These are phyloP conservation scores for Cytospora chrysosperma DNA, from an alignment of 2,329 filamentous ascomycete species.

Conservation along the genomic window DNA sequence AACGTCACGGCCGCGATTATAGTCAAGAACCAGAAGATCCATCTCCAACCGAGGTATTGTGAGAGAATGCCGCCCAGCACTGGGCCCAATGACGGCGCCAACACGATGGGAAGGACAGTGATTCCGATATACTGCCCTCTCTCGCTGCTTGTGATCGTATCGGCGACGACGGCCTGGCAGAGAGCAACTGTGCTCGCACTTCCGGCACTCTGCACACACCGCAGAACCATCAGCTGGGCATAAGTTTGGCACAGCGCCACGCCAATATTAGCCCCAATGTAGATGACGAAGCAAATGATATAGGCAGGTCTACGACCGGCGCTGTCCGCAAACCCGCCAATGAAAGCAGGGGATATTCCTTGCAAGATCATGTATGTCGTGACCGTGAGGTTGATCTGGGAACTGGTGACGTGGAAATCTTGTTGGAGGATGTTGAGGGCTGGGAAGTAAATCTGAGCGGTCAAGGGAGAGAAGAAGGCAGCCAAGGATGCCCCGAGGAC, in stretches of 20 bases:
- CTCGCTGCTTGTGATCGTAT: slow-evolving; percentile 62
- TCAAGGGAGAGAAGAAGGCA: slow-evolving; percentile 47
- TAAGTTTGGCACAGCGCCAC: slow-evolving; percentile 51
- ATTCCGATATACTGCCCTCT: slow-evolving; percentile 59
- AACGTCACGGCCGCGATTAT: slow-evolving; percentile 38
- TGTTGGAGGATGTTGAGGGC: slow-evolving; percentile 49
- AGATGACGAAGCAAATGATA: slow-evolving; percentile 51
- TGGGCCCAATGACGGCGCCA: slow-evolving; percentile 42
- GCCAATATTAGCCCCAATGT: slow-evolving; percentile 53
- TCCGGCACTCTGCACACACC: slow-evolving; percentile 57
- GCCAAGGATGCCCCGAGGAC: slow-evolving; percentile 40
- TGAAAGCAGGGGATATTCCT: slow-evolving; percentile 51
- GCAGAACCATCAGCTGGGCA: slow-evolving; percentile 49
- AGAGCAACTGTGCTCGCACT: slow-evolving; percentile 61
- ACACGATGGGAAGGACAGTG: slow-evolving; percentile 46
- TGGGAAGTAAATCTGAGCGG: slow-evolving; percentile 54
- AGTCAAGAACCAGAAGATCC: slow-evolving; percentile 53
- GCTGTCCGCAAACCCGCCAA: slow-evolving; percentile 53
- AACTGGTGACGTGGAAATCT: slow-evolving; percentile 44
- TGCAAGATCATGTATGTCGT: slow-evolving; percentile 61
- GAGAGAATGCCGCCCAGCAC: slow-evolving; percentile 51
- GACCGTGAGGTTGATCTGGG: slow-evolving; percentile 50
- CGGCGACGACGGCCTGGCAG: slow-evolving; percentile 57
- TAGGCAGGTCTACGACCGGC: slow-evolving; percentile 55
- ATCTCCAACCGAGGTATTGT: slow-evolving; percentile 49